A percentile compares a stretch with the other conserved stretches of the same genome.
phyloP scores from a whole-genome alignment of 495 filamentous ascomycete species.

The Platismatia glauca region DNA sequence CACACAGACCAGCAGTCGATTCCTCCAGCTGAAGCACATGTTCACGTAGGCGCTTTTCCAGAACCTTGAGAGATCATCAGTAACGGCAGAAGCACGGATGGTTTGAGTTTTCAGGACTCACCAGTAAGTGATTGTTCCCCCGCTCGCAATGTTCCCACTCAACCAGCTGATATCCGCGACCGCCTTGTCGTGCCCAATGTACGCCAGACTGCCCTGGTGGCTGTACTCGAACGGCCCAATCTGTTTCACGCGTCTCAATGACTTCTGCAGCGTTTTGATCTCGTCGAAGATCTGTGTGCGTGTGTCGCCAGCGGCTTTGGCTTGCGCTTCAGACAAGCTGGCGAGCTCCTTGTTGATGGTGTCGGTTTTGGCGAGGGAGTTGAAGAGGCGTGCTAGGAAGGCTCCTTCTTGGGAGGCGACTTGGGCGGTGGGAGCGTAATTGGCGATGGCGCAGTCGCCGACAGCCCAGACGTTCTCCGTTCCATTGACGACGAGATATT shows the following conservation, averaged over 20 bases:
- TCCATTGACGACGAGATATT: slow-evolving; percentile 96
- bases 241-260: slow-evolving; percentile 80
- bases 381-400: slow-evolving; percentile 92
- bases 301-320: slow-evolving; percentile 48
- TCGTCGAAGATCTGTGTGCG: slow-evolving; percentile 51
- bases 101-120: not conserved
- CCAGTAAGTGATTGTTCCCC: slow-evolving; percentile 65
- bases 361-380: slow-evolving; percentile 92
- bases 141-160: slow-evolving; percentile 87
- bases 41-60: slow-evolving; percentile 95
- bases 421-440: slow-evolving; percentile 96
- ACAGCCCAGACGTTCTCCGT: slow-evolving; percentile 92
- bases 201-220: slow-evolving; percentile 91
- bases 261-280: slow-evolving; percentile 77
- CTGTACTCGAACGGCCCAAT: slow-evolving; percentile 96
- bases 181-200: slow-evolving; percentile 96
- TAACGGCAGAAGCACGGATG: not conserved
- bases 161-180: slow-evolving; percentile 97
- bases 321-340: slow-evolving; percentile 51
- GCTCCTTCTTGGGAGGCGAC: slow-evolving; percentile 92
- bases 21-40: slow-evolving; percentile 99
- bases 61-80: slow-evolving; percentile 48
- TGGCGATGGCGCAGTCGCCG: slow-evolving; percentile 84
- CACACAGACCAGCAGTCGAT: slow-evolving; percentile 81
- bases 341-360: slow-evolving; percentile 63